Conservation (phyloP, 805 yeast genomes). For the Ogataea dorogensis region DNA sequence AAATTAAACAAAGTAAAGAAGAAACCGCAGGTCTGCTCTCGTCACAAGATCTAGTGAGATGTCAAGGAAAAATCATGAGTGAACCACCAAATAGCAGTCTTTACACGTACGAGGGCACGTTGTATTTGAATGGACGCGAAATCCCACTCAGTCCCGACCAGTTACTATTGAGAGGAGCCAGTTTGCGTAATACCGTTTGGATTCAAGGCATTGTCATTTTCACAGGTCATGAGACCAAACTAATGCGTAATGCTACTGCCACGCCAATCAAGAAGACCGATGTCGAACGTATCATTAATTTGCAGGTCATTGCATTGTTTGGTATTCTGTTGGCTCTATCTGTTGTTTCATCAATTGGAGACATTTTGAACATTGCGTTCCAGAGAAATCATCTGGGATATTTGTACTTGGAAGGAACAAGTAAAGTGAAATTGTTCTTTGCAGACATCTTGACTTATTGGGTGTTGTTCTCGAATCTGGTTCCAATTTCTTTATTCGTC, state of each 20-base stretch:
- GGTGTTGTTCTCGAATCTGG: constrained; percentile 94
- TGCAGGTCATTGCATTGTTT: constrained; percentile 87
- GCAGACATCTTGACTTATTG: constrained; percentile 88
- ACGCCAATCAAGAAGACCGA: constrained; percentile 97
- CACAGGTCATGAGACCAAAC: constrained; percentile 97
- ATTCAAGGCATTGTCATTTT: constrained; percentile 89
- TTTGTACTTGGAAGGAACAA: constrained; percentile 65
- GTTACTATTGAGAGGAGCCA: constrained; percentile 90
- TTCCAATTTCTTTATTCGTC: constrained; percentile 95
- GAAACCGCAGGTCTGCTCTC: constrained; percentile 76
- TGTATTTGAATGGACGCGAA: constrained; percentile 53
- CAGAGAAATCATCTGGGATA: constrained; percentile 57
- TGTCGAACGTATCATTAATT: constrained; percentile 90
- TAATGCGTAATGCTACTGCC: constrained; percentile 98
- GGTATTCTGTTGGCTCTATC: constrained; percentile 73
- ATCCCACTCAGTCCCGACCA: constrained; percentile 89
- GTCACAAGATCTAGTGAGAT: constrained; percentile 52
- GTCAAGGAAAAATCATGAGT: constrained; percentile 64
- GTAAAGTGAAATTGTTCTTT: constrained; percentile 70
- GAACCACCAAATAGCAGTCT: constrained; percentile 94
- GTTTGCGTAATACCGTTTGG: constrained; percentile 92
- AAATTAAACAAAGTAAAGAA: constrained; percentile 82
- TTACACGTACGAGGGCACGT: constrained; percentile 92
- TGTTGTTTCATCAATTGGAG: constrained; percentile 82
- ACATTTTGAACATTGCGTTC: constrained; percentile 67